Conservation (phyloP, 1,284 basidiomycete species). For the Mycocalia duriaeana region DNA sequence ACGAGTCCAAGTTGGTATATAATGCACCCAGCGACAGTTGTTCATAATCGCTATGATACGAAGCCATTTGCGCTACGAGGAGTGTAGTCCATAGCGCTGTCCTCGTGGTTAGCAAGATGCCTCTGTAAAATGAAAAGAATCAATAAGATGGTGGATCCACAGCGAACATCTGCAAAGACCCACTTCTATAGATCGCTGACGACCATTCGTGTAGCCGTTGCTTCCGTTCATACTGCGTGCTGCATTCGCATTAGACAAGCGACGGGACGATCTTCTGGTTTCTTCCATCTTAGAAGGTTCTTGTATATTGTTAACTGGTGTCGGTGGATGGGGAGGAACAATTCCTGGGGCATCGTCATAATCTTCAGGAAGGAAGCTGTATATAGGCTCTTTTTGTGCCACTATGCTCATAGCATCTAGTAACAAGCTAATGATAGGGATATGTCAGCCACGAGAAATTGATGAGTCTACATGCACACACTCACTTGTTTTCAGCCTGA, state of each 20-base stretch:
- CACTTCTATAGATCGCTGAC: constrained; percentile 1
- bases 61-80: too few species aligned
- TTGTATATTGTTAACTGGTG: neutral
- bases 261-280: neutral
- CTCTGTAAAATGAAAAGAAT: too few species aligned
- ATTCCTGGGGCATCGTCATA: neutral
- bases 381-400: neutral
- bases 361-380: neutral
- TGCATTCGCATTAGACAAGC: neutral
- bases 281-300: neutral
- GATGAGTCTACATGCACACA: constrained; percentile 7
- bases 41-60: too few species aligned
- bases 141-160: neutral
- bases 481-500: constrained; percentile 57
- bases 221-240: neutral
- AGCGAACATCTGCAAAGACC: neutral
- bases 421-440: constrained; percentile 1
- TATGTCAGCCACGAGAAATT: neutral
- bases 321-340: neutral
- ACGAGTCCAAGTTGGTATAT: too few species aligned
- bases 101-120: too few species aligned
- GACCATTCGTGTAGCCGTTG: constrained; percentile 1
- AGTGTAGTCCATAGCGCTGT: too few species aligned
- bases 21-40: too few species aligned
- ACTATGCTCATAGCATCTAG: neutral